A percentile compares a stretch with the other conserved stretches of the same genome.
phyloP scores from a whole-genome alignment of 2,329 filamentous ascomycete species.

The Colletotrichum tropicicola region DNA sequence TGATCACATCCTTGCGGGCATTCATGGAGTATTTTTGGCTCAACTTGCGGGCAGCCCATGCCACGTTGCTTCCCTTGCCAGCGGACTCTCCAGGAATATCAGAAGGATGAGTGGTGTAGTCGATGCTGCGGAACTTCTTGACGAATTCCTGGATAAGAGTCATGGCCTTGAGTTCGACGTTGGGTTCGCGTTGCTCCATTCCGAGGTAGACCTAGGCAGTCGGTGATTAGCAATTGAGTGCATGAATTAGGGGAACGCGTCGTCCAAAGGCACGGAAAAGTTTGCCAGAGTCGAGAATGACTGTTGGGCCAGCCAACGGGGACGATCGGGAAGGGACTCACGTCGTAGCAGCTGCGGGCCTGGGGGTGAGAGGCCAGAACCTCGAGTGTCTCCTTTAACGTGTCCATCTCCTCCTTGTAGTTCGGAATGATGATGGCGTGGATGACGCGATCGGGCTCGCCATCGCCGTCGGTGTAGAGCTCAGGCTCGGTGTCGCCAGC shows the following conservation, averaged over 20 bases:
- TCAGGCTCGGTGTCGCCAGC: slow-evolving; percentile 60
- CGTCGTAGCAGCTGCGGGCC: slow-evolving; percentile 73
- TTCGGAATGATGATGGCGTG: slow-evolving; percentile 78
- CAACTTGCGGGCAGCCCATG: slow-evolving; percentile 74
- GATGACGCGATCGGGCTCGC: slow-evolving; percentile 57
- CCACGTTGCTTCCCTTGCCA: slow-evolving; percentile 79
- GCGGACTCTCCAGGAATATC: slow-evolving; percentile 74
- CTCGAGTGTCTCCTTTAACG: slow-evolving; percentile 72
- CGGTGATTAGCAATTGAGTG: slow-evolving; percentile 26
- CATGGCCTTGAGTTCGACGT: slow-evolving; percentile 68
- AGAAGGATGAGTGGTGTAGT: slow-evolving; percentile 72
- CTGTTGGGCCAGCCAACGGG: not conserved
- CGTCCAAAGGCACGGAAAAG: slow-evolving; percentile 5
- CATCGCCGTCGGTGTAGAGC: slow-evolving; percentile 53
- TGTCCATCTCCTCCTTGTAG: slow-evolving; percentile 78
- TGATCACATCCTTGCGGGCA: slow-evolving; percentile 67
- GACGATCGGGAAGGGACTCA: slow-evolving; percentile 53
- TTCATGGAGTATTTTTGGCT: slow-evolving; percentile 66
- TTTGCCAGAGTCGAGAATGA: not conserved
- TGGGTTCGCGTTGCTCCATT: slow-evolving; percentile 75
- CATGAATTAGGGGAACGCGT: not conserved
- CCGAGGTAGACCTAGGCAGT: slow-evolving; percentile 70
- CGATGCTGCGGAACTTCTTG: slow-evolving; percentile 72
- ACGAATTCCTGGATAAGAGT: slow-evolving; percentile 69
- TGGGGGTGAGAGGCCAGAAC: slow-evolving; percentile 74